Evolutionary conservation across 1,284 basidiomycete genomes (phyloP).

Genomic region (Ustilago shanxiensis): DNA sequence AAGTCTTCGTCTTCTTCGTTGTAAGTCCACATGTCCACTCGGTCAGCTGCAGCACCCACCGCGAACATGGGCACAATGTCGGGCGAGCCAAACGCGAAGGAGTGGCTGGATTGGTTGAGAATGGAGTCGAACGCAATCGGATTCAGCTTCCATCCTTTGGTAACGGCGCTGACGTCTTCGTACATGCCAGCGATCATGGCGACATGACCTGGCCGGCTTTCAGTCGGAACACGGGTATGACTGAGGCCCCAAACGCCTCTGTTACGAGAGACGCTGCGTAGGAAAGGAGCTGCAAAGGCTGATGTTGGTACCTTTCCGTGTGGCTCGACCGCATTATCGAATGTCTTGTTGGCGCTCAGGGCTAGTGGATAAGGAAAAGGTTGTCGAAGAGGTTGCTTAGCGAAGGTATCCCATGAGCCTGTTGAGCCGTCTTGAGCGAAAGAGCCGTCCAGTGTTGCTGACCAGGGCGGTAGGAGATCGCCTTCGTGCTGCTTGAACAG

Average conservation of each 20-base stretch:
- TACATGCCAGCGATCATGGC: slow-evolving; percentile 93
- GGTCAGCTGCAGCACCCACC: slow-evolving; percentile 77
- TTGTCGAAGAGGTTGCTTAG: slow-evolving; percentile 23
- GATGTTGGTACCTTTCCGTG: background rate
- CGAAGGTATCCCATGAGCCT: slow-evolving; percentile 35
- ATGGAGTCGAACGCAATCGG: slow-evolving; percentile 91
- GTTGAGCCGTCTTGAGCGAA: slow-evolving; percentile 12
- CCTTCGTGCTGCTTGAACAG: slow-evolving; percentile 74
- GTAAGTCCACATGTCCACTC: slow-evolving; percentile 82
- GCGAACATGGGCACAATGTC: slow-evolving; percentile 92
- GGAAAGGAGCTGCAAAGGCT: slow-evolving; percentile 77
- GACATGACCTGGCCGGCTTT: slow-evolving; percentile 86
- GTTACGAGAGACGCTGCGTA: slow-evolving; percentile 78
- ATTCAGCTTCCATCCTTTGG: slow-evolving; percentile 89
- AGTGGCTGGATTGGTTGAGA: slow-evolving; percentile 83
- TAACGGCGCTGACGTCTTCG: slow-evolving; percentile 90
- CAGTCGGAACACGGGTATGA: slow-evolving; percentile 88
- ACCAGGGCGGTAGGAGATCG: slow-evolving; percentile 44
- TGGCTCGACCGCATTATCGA: background rate
- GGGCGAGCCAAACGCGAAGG: slow-evolving; percentile 87
- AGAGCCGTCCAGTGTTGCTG: slow-evolving; percentile 14
- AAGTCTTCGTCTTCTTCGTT: slow-evolving; percentile 78
- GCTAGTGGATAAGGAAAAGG: slow-evolving; percentile 35
- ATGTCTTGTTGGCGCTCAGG: background rate
- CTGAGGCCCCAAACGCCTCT: slow-evolving; percentile 83